These are phyloP conservation scores for Leccinum fibrillosum DNA, from an alignment of 768 basidiomycete species.

Conservation along the genomic window DNA sequence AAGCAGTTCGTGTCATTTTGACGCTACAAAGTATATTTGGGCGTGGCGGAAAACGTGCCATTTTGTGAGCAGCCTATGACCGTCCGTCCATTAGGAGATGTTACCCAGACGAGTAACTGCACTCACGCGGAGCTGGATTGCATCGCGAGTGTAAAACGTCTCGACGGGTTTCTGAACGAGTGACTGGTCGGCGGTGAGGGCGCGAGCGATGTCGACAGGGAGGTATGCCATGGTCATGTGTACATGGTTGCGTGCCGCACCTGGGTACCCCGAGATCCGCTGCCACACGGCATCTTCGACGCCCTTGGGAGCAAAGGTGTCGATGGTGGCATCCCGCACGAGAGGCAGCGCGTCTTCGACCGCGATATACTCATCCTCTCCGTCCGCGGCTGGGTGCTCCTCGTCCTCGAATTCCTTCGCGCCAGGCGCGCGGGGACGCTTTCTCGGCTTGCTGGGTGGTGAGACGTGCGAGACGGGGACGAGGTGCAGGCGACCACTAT, in stretches of 20 bases:
- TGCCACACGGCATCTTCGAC: slow-evolving; percentile 70
- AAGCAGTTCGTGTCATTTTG: slow-evolving; percentile 84
- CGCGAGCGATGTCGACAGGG: slow-evolving; percentile 75
- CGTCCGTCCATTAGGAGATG: slow-evolving; percentile 4
- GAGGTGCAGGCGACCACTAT: slow-evolving; percentile 78
- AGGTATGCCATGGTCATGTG: slow-evolving; percentile 80
- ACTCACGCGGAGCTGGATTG: slow-evolving; percentile 80
- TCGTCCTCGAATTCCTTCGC: slow-evolving; percentile 51
- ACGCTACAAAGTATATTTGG: slow-evolving; percentile 60
- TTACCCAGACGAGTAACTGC: neutral
- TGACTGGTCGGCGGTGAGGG: slow-evolving; percentile 56
- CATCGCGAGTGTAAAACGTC: slow-evolving; percentile 94
- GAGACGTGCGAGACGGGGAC: slow-evolving; percentile 79
- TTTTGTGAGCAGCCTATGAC: slow-evolving; percentile 77
- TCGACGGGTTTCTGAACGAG: slow-evolving; percentile 87
- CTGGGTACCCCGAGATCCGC: slow-evolving; percentile 77
- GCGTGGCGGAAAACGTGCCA: slow-evolving; percentile 85
- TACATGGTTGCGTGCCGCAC: slow-evolving; percentile 56
- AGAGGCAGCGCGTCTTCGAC: slow-evolving; percentile 61
- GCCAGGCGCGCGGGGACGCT: slow-evolving; percentile 43
- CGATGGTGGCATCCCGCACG: slow-evolving; percentile 48
- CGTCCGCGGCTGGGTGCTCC: slow-evolving; percentile 35
- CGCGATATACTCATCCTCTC: slow-evolving; percentile 51
- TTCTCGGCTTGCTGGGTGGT: slow-evolving; percentile 52
- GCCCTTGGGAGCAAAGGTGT: slow-evolving; percentile 57